These are phyloP conservation scores for Parsonsia alboflavescens DNA, from an alignment of 257 asterid species.

Conservation along the genomic window DNA sequence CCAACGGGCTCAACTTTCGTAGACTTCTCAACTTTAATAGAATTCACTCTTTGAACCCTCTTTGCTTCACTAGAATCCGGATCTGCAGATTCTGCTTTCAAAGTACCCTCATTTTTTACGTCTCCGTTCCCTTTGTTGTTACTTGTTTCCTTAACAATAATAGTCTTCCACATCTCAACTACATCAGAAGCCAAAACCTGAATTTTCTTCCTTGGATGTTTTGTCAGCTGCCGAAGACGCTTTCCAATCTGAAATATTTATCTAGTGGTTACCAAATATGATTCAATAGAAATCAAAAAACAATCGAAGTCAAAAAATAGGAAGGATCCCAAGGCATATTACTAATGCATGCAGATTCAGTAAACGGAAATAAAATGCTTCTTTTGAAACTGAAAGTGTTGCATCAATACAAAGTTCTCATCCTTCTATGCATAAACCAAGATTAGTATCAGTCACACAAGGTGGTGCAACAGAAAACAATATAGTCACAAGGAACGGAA, in stretches of 20 bases:
- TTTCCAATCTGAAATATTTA: slow-evolving; percentile 68
- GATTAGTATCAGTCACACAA: neutral
- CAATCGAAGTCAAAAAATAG: neutral
- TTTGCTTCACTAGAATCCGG: slow-evolving; percentile 27
- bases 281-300: neutral
- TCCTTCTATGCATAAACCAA: neutral
- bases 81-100: slow-evolving; percentile 22
- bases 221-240: slow-evolving; percentile 75
- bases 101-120: slow-evolving; percentile 30
- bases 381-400: neutral
- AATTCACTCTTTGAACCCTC: slow-evolving; percentile 41
- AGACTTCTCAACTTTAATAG: slow-evolving; percentile 22
- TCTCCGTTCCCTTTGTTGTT: slow-evolving; percentile 47
- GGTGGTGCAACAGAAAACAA: neutral
- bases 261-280: neutral
- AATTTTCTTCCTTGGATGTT: slow-evolving; percentile 73
- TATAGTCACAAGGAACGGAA: too few species aligned
- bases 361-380: neutral
- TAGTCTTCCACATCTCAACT: slow-evolving; percentile 73
- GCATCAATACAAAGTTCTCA: neutral
- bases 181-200: slow-evolving; percentile 74
- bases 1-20: slow-evolving; percentile 21
- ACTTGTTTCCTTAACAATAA: slow-evolving; percentile 64
- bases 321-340: neutral
- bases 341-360: neutral